phyloP scores from a whole-genome alignment of 352 stramenopile genomes.

The Phytophthora fragariaefolia region DNA sequence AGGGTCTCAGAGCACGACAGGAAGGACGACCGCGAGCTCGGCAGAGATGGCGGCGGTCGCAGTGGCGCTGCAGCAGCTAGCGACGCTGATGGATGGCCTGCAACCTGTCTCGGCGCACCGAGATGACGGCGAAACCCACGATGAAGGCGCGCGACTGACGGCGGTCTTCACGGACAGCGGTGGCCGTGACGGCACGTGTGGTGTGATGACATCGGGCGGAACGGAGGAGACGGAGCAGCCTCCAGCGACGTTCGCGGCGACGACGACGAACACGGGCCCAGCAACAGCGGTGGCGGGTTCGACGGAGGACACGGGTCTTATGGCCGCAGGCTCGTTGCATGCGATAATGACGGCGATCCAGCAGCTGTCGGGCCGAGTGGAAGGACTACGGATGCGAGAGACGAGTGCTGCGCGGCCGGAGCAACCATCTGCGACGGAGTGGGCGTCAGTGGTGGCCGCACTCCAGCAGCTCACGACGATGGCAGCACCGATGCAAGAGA shows the following conservation, averaged over 20 bases:
- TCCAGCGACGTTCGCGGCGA: neutral
- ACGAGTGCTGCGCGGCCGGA: neutral
- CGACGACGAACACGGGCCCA: neutral
- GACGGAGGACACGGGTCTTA: neutral
- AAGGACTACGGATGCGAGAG: neutral
- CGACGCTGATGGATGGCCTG: neutral
- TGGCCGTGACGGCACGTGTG: neutral
- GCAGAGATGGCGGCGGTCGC: neutral
- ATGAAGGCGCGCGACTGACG: neutral
- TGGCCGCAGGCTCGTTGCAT: neutral
- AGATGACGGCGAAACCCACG: neutral
- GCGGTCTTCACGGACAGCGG: neutral
- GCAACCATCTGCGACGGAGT: neutral
- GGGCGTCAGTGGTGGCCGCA: neutral
- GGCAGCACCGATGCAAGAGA: neutral
- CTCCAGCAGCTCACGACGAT: neutral
- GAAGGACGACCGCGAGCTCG: neutral
- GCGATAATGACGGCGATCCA: neutral
- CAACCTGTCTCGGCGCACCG: neutral
- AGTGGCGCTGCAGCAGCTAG: neutral
- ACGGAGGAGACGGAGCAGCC: neutral
- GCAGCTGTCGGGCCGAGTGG: neutral
- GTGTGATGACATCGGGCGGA: neutral
- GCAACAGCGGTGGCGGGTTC: neutral
- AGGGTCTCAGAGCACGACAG: neutral